These are phyloP conservation scores for Trichophyton rubrum DNA, from an alignment of 2,329 filamentous ascomycete genomes.

Conservation along the genomic window DNA sequence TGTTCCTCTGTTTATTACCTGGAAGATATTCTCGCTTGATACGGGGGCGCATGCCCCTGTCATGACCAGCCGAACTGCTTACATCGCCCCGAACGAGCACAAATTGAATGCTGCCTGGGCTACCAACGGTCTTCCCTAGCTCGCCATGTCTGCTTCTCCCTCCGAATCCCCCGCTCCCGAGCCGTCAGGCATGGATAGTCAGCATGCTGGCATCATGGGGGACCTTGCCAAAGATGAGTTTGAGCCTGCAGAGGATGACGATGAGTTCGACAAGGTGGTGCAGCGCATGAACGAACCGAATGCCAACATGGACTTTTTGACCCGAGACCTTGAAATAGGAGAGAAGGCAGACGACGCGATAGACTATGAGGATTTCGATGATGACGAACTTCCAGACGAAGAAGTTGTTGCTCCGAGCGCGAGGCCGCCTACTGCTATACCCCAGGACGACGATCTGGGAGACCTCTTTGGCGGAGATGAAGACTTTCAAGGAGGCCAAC, in stretches of 20 bases:
- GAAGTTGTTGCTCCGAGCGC: constrained; percentile 20
- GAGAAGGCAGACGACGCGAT: constrained; percentile 88
- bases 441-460: constrained; percentile 26
- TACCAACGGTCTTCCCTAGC: not conserved
- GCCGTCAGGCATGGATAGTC: not conserved
- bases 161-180: not conserved
- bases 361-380: constrained; percentile 81
- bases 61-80: not conserved
- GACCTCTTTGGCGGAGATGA: constrained; percentile 6
- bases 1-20: not conserved
- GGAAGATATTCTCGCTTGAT: not conserved
- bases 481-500: constrained; percentile 10
- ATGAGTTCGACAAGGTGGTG: constrained; percentile 32
- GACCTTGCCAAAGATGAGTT: not conserved
- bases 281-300: constrained; percentile 29
- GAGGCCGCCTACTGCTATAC: constrained; percentile 25
- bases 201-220: not conserved
- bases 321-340: constrained; percentile 33
- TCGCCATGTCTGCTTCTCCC: not conserved
- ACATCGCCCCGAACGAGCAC: not conserved
- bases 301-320: constrained; percentile 27
- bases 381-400: constrained; percentile 80
- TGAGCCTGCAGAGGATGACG: constrained; percentile 20
- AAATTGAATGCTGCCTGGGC: not conserved
- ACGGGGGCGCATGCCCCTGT: not conserved